These are phyloP conservation scores for Pleurozium schreberi DNA, from an alignment of 225 moss, liverwort and hornwort genomes.

Conservation along the genomic window DNA sequence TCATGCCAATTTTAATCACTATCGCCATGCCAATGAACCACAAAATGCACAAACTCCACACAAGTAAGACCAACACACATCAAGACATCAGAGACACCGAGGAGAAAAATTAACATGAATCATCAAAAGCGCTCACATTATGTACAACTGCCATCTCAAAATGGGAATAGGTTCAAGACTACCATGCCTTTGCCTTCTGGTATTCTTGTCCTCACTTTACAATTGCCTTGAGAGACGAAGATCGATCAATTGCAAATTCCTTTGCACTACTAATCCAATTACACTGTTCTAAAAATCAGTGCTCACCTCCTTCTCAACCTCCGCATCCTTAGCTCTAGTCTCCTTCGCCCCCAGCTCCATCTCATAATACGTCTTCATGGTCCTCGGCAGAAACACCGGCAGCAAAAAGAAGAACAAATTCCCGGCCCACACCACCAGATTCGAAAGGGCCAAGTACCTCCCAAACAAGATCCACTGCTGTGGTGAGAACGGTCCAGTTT, in stretches of 20 bases:
- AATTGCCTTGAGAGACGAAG: background rate
- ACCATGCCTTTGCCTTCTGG: background rate
- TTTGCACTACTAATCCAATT: background rate
- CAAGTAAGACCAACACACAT: background rate
- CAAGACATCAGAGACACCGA: background rate
- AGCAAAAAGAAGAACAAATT: conserved; percentile 35
- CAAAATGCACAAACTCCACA: too few relatives aligned
- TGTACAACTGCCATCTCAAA: background rate
- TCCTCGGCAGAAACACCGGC: conserved; percentile 30
- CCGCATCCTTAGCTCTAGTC: background rate
- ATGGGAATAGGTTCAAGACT: background rate
- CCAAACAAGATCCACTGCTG: conserved; percentile 23
- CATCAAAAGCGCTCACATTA: background rate
- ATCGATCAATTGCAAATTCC: background rate
- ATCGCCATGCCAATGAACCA: background rate
- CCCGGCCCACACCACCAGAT: conserved; percentile 18
- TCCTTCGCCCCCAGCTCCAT: background rate
- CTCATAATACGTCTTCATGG: conserved; percentile 25
- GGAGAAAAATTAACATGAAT: background rate
- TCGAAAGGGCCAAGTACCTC: background rate
- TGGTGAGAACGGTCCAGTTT: background rate
- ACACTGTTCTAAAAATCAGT: background rate
- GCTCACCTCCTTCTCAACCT: background rate
- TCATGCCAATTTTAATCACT: too few relatives aligned
- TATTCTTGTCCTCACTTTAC: background rate